Evolutionary conservation across 1,284 basidiomycete species (phyloP), one percentile per base, ranked within the genome.

Genomic region (Apiotrichum brassicae): DNA sequence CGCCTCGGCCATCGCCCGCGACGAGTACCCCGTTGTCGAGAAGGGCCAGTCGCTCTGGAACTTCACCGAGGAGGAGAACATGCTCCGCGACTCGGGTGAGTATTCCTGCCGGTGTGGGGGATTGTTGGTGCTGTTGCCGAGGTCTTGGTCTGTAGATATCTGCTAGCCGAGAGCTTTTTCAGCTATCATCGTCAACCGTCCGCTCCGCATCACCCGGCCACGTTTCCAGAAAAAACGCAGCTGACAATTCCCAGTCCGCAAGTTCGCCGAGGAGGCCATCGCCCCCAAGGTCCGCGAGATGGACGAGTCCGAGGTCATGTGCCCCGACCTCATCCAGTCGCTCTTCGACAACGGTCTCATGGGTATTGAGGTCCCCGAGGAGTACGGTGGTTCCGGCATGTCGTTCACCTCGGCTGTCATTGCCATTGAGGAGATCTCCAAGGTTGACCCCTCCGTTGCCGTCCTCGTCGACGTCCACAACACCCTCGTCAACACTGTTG

Each of bases 401-500:
- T 91, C 89, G 6, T 99, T 99, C 76, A 97, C 85, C 1, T 83
- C 89, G 3, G 93, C 95, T 30, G 91, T 99, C 64, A 89, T 99
- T 58, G 88, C 87, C 34, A 94, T 99, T 50, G 42, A 60, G 67
- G 95, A 98, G 71, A 83, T 98, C 14, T 93, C 95, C 44, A 93
- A 91, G 66, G 79, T 97, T 39, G 94, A 98, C 73, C 89, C 94
- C 0, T 92, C 90, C 1, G 94, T 99, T 18, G 95, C 92, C 8
- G 94, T 98, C 34, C 76, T 97, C 65, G 93, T 90, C 63, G 94
- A 99, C 68, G 94, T 99, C 6, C 94, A 99, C 80, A 98, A 98
- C 72, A 97, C 92, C 5, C 83, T 97, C 43, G 88, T 97, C 63
- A 95, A 97, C 76, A 97, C 94, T 25, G 85, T 98, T 59, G 75